Evolutionary conservation across 129 eudicot genomes (phyloP).

Genomic region (Lactuca sativa): DNA sequence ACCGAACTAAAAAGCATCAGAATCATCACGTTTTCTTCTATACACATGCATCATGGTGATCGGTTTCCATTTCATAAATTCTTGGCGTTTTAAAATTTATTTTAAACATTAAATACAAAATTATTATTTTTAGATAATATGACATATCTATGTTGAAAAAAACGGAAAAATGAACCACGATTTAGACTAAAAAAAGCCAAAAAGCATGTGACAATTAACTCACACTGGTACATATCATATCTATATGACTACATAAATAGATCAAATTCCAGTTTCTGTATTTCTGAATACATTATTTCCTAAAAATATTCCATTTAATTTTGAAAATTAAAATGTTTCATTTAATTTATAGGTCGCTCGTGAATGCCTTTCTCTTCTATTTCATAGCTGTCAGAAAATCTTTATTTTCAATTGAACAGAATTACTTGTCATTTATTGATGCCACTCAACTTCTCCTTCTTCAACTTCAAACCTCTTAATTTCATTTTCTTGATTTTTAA

Average conservation of each 20-base stretch:
- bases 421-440: conserved; percentile 27
- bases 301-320: background rate
- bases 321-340: background rate
- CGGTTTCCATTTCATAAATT: too few species aligned
- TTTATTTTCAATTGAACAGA: conserved; percentile 32
- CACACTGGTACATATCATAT: background rate
- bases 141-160: too few species aligned
- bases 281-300: background rate
- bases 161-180: background rate
- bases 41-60: too few species aligned
- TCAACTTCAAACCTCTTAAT: conserved; percentile 25
- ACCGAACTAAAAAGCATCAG: too few species aligned
- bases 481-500: conserved; percentile 4
- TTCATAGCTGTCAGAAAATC: conserved; percentile 39
- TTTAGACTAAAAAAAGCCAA: background rate
- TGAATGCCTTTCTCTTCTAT: conserved; percentile 30
- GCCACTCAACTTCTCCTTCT: conserved; percentile 20
- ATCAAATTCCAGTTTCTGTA: background rate
- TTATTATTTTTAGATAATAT: too few species aligned
- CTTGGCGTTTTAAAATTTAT: too few species aligned
- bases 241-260: too few species aligned
- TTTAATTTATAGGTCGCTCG: conserved; percentile 26
- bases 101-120: too few species aligned
- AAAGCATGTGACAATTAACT: background rate
- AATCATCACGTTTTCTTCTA: too few species aligned